phyloP scores from a whole-genome alignment of 2,329 filamentous ascomycete genomes.

The Lasiodiplodia gonubiensis region DNA sequence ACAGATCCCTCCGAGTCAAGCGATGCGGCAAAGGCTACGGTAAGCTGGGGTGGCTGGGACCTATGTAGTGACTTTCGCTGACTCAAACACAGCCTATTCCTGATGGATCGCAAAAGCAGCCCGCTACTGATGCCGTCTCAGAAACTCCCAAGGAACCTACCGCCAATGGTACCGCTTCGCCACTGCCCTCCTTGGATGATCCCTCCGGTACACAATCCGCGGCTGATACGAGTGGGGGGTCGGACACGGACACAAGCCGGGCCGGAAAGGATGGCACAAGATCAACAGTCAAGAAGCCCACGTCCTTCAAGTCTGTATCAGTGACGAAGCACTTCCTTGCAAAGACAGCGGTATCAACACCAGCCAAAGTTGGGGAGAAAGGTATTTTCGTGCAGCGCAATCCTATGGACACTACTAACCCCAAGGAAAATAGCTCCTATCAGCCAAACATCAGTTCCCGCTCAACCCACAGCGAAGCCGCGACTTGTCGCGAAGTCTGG shows the following conservation, averaged over 20 bases:
- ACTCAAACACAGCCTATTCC: conserved; percentile 20
- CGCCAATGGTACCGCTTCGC: conserved; percentile 45
- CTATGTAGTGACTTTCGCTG: background rate
- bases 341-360: conserved; percentile 65
- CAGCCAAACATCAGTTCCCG: conserved; percentile 48
- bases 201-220: conserved; percentile 48
- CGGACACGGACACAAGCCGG: conserved; percentile 75
- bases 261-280: conserved; percentile 64
- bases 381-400: conserved; percentile 38
- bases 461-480: conserved; percentile 65
- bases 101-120: conserved; percentile 19
- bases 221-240: conserved; percentile 74
- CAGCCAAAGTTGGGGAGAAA: conserved; percentile 59
- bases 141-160: conserved; percentile 37
- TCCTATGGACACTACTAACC: conserved; percentile 6
- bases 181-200: conserved; percentile 41
- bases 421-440: conserved; percentile 45
- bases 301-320: conserved; percentile 83
- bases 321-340: conserved; percentile 86
- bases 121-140: conserved; percentile 23
- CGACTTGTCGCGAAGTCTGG: conserved; percentile 78
- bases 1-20: conserved; percentile 4
- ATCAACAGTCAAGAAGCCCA: conserved; percentile 65
- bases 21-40: conserved; percentile 29
- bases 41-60: conserved; percentile 35